Evolutionary conservation across 2,329 filamentous ascomycete genomes (phyloP), one percentile per base, ranked within the genome.

Genomic region (Penicillium sclerotiorum): DNA sequence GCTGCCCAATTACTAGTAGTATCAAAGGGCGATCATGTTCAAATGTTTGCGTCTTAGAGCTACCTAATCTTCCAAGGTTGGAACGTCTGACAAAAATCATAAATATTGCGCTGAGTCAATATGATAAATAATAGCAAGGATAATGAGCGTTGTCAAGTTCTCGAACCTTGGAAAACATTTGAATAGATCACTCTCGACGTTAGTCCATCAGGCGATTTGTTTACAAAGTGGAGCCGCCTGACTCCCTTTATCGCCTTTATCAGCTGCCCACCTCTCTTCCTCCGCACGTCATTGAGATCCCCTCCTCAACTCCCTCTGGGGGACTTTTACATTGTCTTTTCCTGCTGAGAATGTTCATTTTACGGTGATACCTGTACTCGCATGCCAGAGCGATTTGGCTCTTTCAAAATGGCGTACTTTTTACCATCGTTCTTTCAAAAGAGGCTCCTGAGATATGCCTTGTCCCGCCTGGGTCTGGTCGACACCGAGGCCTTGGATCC

Each of bases 401-500:
- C 63, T 53, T 53, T 57, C 58, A 66, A 60, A 70, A 91, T 92
- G 88, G 84, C 86, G 46, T 85, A 81, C 67, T 85, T 89, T 68
- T 82, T 94, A 64, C 86, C 90, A 56, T 89, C 84, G 60, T 90
- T 79, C 60, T 77, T 95, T 78, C 89, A 92, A 75, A 95, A 94
- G 80, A 86, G 88, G 70, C 80, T 97, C 63, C 81, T 97, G 58
- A 87, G 90, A 60, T 96, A 94, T 76, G 90, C 87, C 42, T 78
- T 99, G 35, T 87, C 88, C 20, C 85, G 87, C 50, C 80, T 96
- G 51, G 91, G 95, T 61, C 80, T 96, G 47, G 83, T 99, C 52
- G 94, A 97, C 65, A 88, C 90, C 49, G 88, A 95, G 66, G 86
- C 88, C 11, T 77, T 96, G 59, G 89, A 96, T 64, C 80, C 94